phyloP scores from a whole-genome alignment of 139 green algal genomes.

The Coccomyxa sp. region DNA sequence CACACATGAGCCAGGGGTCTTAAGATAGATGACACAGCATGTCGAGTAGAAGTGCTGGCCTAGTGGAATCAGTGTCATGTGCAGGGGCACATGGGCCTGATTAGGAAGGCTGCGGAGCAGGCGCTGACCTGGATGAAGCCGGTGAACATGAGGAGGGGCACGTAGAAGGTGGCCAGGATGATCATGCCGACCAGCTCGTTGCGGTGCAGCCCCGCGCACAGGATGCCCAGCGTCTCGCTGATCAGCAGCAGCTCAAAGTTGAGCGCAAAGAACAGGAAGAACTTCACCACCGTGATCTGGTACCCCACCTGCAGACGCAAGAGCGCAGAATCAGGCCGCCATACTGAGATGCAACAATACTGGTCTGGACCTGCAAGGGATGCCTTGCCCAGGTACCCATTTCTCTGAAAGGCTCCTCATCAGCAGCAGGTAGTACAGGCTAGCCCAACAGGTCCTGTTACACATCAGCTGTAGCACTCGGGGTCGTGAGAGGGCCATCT shows the following conservation, averaged over 20 bases:
- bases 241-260: conserved; percentile 10
- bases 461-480: background rate
- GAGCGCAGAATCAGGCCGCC: background rate
- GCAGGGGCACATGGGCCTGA: no score
- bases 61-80: no score
- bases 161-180: background rate
- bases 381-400: background rate
- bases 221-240: conserved; percentile 14
- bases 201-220: conserved; percentile 6
- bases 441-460: background rate
- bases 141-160: conserved; percentile 15
- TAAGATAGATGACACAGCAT: no score
- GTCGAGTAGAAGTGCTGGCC: no score
- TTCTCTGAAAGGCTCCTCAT: background rate
- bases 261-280: conserved; percentile 6
- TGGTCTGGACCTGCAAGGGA: background rate
- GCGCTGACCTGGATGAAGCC: conserved; percentile 10
- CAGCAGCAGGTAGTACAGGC: background rate
- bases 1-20: no score
- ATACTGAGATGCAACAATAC: no score
- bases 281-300: conserved; percentile 4
- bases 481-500: background rate
- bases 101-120: no score
- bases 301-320: conserved; percentile 1
- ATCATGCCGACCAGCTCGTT: conserved; percentile 7